Percentiles rank a stretch among this genome's conserved stretches.
Evolutionary conservation across 345 rosid genomes (phyloP).

Genomic region (Salix koriyanagi): DNA sequence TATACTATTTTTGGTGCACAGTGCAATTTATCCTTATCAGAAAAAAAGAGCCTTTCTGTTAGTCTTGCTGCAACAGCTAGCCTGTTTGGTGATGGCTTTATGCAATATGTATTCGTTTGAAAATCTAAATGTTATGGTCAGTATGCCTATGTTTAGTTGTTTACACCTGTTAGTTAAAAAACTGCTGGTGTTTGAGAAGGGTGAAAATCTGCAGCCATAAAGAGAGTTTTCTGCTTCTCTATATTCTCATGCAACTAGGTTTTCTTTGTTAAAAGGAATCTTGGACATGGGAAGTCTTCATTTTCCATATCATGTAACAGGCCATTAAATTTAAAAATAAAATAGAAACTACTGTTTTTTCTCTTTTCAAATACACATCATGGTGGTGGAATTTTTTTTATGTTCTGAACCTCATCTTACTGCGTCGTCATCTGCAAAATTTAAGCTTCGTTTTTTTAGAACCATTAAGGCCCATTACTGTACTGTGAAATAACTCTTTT

Average conservation of each 20-base stretch:
- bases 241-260: background rate
- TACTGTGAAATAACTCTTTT: background rate
- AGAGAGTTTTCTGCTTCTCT: background rate
- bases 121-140: background rate
- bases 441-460: background rate
- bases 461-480: background rate
- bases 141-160: background rate
- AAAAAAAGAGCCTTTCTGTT: background rate
- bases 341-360: background rate
- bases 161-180: background rate
- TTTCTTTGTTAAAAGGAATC: background rate
- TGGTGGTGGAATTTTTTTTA: background rate
- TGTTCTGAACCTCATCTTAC: background rate
- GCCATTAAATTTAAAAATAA: background rate
- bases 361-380: background rate
- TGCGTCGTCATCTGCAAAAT: background rate
- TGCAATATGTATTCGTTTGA: background rate
- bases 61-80: background rate
- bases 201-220: background rate
- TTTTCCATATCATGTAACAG: background rate
- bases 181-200: background rate
- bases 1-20: background rate
- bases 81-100: background rate
- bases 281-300: constrained; percentile 6
- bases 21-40: background rate